A percentile compares a stretch with the other conserved stretches of the same genome.
phyloP scores from a whole-genome alignment of 208 protist genomes.

The Trypanosoma grayi region DNA sequence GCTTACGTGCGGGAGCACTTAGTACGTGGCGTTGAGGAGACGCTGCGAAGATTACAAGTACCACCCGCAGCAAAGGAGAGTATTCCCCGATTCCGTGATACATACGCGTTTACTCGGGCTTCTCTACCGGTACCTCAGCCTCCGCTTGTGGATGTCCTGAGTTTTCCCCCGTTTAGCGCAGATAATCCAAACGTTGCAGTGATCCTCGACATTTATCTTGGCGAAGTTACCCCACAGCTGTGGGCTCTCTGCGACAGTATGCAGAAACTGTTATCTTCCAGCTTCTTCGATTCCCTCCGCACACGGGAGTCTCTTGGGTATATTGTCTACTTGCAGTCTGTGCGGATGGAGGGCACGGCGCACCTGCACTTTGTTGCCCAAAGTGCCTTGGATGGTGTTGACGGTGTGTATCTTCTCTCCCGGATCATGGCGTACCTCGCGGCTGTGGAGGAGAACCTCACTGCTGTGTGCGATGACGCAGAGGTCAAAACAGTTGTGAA shows the following conservation, averaged over 20 bases:
- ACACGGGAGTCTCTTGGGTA: slow-evolving; percentile 83
- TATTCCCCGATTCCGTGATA: slow-evolving; percentile 57
- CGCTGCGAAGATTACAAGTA: slow-evolving; percentile 21
- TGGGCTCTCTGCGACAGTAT: slow-evolving; percentile 35
- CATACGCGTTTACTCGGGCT: slow-evolving; percentile 26
- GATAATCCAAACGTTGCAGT: slow-evolving; percentile 51
- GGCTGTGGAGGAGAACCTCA: slow-evolving; percentile 43
- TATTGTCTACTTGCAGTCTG: slow-evolving; percentile 42
- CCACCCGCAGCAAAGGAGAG: slow-evolving; percentile 20
- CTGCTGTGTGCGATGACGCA: slow-evolving; percentile 32
- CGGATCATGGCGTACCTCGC: slow-evolving; percentile 66
- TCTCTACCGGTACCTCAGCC: neutral
- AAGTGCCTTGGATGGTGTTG: slow-evolving; percentile 46
- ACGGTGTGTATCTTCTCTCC: slow-evolving; percentile 66
- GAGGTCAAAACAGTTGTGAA: slow-evolving; percentile 36
- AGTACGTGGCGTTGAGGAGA: slow-evolving; percentile 32
- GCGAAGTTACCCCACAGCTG: slow-evolving; percentile 41
- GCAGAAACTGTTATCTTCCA: slow-evolving; percentile 43
- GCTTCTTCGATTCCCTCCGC: slow-evolving; percentile 73
- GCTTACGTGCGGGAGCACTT: slow-evolving; percentile 26
- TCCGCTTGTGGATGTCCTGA: slow-evolving; percentile 36
- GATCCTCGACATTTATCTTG: slow-evolving; percentile 48
- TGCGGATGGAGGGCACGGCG: slow-evolving; percentile 19
- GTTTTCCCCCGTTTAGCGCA: slow-evolving; percentile 43
- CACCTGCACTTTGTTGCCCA: slow-evolving; percentile 59